Evolutionary conservation across 1,139 yeast species (phyloP), one percentile per base, ranked within the genome.

Genomic region (Wickerhamomyces sp.): DNA sequence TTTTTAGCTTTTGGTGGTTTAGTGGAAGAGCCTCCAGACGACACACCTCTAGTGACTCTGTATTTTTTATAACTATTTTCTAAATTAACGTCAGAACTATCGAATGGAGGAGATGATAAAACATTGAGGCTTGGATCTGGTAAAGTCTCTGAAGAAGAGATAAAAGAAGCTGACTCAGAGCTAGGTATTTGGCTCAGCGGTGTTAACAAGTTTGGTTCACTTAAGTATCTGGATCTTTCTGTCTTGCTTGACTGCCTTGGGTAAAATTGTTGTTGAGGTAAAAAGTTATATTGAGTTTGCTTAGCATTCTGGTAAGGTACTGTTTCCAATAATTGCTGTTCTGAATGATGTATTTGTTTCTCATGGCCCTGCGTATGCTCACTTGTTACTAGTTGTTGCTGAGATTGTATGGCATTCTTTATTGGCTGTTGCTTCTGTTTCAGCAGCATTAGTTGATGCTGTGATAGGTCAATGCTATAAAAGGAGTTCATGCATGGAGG

Each of bases 21-120:
- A 2, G 80, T 73, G 18, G 70, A 64, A 28, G 75, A 63, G 1
- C 82, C 82, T 16, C 83, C 82, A 5, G 81, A 77, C 25, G 77
- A 72, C 13, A 76, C 63, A 8, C 83, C 83, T 45, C 84, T 64
- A 17, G 76, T 64, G 2, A 78, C 71, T 31, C 73, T 63, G 50
- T 65, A 74, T 31, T 67, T 58, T 34, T 52, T 54, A 4, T 27
- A 16, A 25, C 10, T 9, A 5, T 14, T 5, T 5, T 17, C 13
- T 3, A 16, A 7, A 19, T 30, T 5, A 18, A 10, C 13, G 6
- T 24, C 14, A 12, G n/a, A 14, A 24, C 27, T 14, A 24, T 14
- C 27, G 13, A 24, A 24, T 24, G 27, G 27, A 5, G 27, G 13
- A 12, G 27, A 24, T 7, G 40, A 37, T 13, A 46, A 35, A 6